Evolutionary conservation across 768 basidiomycete genomes (phyloP), one percentile per base, ranked within the genome.

Genomic region (Mycena kentingensis): DNA sequence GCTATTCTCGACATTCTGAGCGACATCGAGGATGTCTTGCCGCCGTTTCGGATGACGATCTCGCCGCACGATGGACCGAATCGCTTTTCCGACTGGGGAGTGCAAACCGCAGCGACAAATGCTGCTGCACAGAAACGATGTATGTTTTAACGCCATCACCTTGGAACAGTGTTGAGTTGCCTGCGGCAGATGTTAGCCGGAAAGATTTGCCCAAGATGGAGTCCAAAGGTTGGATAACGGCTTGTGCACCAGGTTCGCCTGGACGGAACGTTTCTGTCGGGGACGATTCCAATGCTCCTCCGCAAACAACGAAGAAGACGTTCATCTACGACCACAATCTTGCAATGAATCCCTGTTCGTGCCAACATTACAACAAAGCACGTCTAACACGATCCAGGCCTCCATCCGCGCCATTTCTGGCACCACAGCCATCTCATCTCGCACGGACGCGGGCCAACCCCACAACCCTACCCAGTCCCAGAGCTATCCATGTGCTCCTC

Each of bases 381-480:
- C 19, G 18, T 10, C 19, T 31, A 25, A 3, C 18, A 12, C 16
- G 2, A 4, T 3, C 6, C 25, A 44, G 51, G 55, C 60, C 55
- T 69, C 25, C 75, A 82, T 49, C 75, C 77, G 15, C 61, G 67
- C 39, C 67, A 71, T 47, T 69, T 79, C 49, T 69, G 74, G 54
- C 69, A 75, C 0, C 81, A 84, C 56, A 82, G 81, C 0, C 77
- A 79, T 46, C 82, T 80, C 58, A 70, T 84, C 19, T 73, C 77
- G 0, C 73, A 79, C 43, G 65, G 73, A 11, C 48, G 42, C 4
- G 84, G 83, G 2, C 82, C 82, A 0, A 45, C 49, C 2, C 80
- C 82, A 1, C 71, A 74, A 47, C 41, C 18, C 1, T 64, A 59
- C 1, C 61, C 83, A 56, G 60, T 81, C 0, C 84, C 83, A 0